Evolutionary conservation across 345 rosid species (phyloP), one percentile per base, ranked within the genome.

Genomic region (Boechera divaricarpa): DNA sequence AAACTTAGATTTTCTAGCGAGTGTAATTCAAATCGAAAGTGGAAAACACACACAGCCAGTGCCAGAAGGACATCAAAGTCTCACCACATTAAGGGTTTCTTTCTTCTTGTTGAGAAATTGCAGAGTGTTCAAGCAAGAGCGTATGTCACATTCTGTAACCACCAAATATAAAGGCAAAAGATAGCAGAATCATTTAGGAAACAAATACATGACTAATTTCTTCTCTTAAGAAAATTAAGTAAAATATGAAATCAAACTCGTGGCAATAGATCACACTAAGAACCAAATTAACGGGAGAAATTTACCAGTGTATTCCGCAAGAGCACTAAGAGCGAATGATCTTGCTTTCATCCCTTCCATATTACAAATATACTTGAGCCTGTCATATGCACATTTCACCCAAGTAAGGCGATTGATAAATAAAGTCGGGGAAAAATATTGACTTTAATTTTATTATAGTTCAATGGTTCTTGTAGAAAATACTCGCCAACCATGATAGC

Each of bases 61-160:
- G 45, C 61, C 56, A 57, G 72, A 59, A 73, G 49, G 28, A 7
- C 42, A 61, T 54, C 26, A 74, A 56, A 69, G 72, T 51, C 87
- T 79, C 85, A 94, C 99, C 98, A 77, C 86, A 69, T 87, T 91
- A 74, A 94, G 92, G 39, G 83, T 69, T 83, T 94, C 89, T 74
- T 87, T 86, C 89, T 87, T 94, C 84, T 85, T 90, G 84, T 92
- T 83, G 80, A 94, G 98, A 85, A 94, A 94, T 83, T 94, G 99
- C 70, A 94, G 94, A 10, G 99, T 94, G 82, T 94, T 94, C 83
- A 92, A 86, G 83, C 98, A 92, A 49, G 94, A 86, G 52, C 98
- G 90, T 80, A 94, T 88, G 79, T 94, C 99, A 83, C 99, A 90
- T 77, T 87, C 99, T 94, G 89, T 77, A 74, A 51, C 69, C 57